These are phyloP conservation scores for Linum trigynum DNA, from an alignment of 345 rosid species.

Conservation along the genomic window DNA sequence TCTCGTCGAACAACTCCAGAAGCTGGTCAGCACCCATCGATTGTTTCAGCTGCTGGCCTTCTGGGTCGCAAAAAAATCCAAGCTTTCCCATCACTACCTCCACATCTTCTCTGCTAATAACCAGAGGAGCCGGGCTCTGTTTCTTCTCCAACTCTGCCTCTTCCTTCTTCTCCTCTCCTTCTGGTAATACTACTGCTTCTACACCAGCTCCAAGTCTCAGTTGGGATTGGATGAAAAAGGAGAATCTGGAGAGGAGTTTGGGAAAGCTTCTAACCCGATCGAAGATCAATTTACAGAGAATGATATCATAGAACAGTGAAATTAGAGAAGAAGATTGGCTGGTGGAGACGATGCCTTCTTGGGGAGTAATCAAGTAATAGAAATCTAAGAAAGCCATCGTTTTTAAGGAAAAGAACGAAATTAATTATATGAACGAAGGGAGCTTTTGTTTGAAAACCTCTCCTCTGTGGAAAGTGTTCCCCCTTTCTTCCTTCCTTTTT, in stretches of 20 bases:
- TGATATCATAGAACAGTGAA: neutral
- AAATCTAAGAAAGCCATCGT: neutral
- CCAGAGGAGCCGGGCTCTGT: neutral
- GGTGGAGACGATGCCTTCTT: neutral
- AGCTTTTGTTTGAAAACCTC: too few species aligned
- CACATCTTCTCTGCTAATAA: constrained; percentile 38
- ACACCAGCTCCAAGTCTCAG: constrained; percentile 10
- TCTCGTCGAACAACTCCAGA: constrained; percentile 53
- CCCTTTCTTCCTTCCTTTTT: too few species aligned
- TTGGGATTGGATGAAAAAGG: constrained; percentile 25
- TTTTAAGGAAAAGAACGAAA: too few species aligned
- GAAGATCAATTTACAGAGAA: neutral
- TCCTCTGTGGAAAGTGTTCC: too few species aligned
- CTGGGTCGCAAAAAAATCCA: constrained; percentile 37
- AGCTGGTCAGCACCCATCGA: constrained; percentile 31
- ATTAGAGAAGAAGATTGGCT: neutral
- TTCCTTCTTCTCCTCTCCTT: constrained; percentile 19
- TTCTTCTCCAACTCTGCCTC: constrained; percentile 21
- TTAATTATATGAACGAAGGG: too few species aligned
- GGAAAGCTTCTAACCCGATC: neutral
- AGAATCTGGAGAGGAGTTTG: constrained; percentile 25
- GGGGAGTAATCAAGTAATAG: neutral
- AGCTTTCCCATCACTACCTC: constrained; percentile 56
- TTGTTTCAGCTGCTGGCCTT: constrained; percentile 31
- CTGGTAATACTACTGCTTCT: neutral